phyloP scores from a whole-genome alignment of 257 asterid species.

The Jacaranda mimosifolia region DNA sequence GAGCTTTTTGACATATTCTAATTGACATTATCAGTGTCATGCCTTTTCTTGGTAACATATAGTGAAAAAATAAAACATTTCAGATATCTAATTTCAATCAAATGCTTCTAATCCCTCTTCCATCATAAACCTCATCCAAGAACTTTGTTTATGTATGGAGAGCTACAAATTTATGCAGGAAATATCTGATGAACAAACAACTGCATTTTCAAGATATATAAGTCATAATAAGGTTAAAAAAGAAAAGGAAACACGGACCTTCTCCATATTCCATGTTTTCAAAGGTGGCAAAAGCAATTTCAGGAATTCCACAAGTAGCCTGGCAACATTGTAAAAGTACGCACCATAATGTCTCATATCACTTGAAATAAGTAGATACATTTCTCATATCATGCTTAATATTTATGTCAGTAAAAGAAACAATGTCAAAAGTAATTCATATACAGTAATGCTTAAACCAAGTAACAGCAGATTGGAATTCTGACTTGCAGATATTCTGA shows the following conservation, averaged over 20 bases:
- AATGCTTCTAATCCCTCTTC: constrained; percentile 18
- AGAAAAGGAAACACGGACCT: constrained; percentile 57
- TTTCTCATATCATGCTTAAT: constrained; percentile 15
- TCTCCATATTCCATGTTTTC: constrained; percentile 99
- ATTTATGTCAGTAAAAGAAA: neutral
- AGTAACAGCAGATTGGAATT: neutral
- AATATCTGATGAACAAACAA: constrained; percentile 19
- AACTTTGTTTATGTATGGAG: constrained; percentile 22
- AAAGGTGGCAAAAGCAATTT: constrained; percentile 86
- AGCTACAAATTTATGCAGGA: constrained; percentile 8
- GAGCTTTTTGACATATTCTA: constrained; percentile 7
- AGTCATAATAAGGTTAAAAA: constrained; percentile 31
- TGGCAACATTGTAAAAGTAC: constrained; percentile 42
- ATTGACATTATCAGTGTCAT: constrained; percentile 16
- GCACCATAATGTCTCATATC: constrained; percentile 29
- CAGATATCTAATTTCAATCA: constrained; percentile 9
- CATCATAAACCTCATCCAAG: constrained; percentile 30
- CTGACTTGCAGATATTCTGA: neutral
- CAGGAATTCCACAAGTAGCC: constrained; percentile 99
- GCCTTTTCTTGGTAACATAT: constrained; percentile 18
- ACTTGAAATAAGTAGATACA: neutral
- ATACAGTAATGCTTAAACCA: neutral
- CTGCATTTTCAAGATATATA: constrained; percentile 16
- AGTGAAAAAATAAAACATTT: constrained; percentile 13
- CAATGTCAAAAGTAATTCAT: constrained; percentile 8